phyloP scores from a whole-genome alignment of 2,329 filamentous ascomycete species.

The Colletotrichum sp. region DNA sequence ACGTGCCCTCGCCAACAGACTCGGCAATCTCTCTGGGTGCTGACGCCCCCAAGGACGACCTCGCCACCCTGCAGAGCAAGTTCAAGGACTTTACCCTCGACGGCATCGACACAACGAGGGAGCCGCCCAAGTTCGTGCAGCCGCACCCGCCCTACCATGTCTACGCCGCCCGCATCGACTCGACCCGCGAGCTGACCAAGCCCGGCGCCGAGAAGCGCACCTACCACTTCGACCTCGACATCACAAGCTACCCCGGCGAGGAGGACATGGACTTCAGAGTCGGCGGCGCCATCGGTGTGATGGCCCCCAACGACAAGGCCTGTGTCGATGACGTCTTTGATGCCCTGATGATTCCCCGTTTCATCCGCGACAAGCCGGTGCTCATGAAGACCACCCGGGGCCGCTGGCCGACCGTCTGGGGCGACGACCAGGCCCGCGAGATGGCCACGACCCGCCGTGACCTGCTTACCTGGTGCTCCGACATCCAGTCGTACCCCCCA shows the following conservation, averaged over 20 bases:
- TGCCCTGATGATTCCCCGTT: slow-evolving; percentile 79
- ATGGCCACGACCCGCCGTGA: slow-evolving; percentile 90
- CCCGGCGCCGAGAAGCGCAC: slow-evolving; percentile 94
- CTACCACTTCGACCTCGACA: slow-evolving; percentile 95
- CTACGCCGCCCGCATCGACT: slow-evolving; percentile 86
- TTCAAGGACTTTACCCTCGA: slow-evolving; percentile 39
- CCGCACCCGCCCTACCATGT: slow-evolving; percentile 94
- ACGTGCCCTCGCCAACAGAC: slow-evolving; percentile 49
- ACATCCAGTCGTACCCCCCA: slow-evolving; percentile 90
- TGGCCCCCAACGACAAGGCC: slow-evolving; percentile 80
- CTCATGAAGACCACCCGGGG: slow-evolving; percentile 79
- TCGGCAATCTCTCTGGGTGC: slow-evolving; percentile 52
- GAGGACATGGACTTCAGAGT: slow-evolving; percentile 92
- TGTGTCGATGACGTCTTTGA: slow-evolving; percentile 87
- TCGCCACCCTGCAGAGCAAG: slow-evolving; percentile 19
- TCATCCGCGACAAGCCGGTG: slow-evolving; percentile 83
- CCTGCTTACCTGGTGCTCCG: slow-evolving; percentile 93
- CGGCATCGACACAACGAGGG: slow-evolving; percentile 62
- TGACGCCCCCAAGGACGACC: slow-evolving; percentile 40
- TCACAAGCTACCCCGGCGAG: slow-evolving; percentile 91
- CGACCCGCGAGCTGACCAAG: slow-evolving; percentile 84
- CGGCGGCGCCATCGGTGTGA: slow-evolving; percentile 92
- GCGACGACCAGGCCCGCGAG: slow-evolving; percentile 83
- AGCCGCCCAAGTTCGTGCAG: slow-evolving; percentile 89
- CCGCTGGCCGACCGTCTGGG: slow-evolving; percentile 98